Conservation (phyloP, 2,329 filamentous ascomycete genomes). For the Penicillium sp. region DNA sequence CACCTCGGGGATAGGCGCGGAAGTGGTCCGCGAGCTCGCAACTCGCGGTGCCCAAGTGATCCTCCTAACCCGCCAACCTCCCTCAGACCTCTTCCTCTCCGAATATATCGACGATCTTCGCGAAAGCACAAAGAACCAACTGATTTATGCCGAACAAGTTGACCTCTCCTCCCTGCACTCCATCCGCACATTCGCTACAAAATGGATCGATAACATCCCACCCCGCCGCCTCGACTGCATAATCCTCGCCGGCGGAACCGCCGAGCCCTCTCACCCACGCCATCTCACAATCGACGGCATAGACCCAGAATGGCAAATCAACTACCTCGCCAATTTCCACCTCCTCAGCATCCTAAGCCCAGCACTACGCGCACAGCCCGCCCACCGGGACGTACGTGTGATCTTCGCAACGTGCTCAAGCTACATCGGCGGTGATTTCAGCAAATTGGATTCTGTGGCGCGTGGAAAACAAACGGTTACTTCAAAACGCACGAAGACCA, state of each 20-base stretch:
- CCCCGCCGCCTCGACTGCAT: slow-evolving; percentile 87
- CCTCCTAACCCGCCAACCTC: slow-evolving; percentile 78
- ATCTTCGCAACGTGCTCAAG: slow-evolving; percentile 83
- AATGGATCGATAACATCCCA: slow-evolving; percentile 95
- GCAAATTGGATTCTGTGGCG: slow-evolving; percentile 42
- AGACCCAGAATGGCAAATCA: slow-evolving; percentile 89
- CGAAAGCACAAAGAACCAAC: slow-evolving; percentile 69
- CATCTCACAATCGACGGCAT: slow-evolving; percentile 72
- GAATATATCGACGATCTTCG: slow-evolving; percentile 92
- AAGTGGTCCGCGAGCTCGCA: slow-evolving; percentile 72
- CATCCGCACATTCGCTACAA: slow-evolving; percentile 88
- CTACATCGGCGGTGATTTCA: slow-evolving; percentile 74
- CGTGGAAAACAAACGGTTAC: slow-evolving; percentile 5
- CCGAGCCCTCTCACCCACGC: slow-evolving; percentile 56
- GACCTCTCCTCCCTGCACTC: slow-evolving; percentile 86
- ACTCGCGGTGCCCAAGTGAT: slow-evolving; percentile 83
- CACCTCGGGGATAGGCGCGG: slow-evolving; percentile 86
- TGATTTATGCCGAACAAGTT: slow-evolving; percentile 94
- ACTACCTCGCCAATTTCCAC: slow-evolving; percentile 95
- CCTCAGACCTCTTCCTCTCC: slow-evolving; percentile 81
- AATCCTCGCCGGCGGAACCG: slow-evolving; percentile 77
- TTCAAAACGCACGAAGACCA: neutral
- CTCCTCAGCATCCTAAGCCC: slow-evolving; percentile 87
- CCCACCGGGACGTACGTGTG: slow-evolving; percentile 88
- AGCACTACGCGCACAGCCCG: slow-evolving; percentile 83